These are phyloP conservation scores for Corinectria fuckeliana DNA, from an alignment of 2,329 filamentous ascomycete species.

Conservation along the genomic window DNA sequence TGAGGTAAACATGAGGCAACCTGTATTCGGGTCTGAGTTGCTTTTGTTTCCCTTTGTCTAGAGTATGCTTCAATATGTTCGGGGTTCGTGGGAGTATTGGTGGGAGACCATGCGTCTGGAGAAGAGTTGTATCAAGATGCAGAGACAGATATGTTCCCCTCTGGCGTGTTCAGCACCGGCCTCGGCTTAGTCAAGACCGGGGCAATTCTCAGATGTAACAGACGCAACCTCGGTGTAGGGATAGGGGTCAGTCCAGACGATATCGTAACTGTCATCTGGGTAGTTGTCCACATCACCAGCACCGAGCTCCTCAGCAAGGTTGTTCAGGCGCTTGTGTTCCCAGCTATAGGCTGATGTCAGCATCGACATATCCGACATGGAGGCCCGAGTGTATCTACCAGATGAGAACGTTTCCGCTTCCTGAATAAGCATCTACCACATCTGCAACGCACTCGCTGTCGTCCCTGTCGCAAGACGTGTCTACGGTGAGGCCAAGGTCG, in stretches of 20 bases:
- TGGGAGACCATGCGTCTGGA: too few relatives aligned
- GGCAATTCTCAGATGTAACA: slow-evolving; percentile 58
- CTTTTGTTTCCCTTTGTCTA: too few relatives aligned
- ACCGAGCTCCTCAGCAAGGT: slow-evolving; percentile 60
- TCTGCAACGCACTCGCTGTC: slow-evolving; percentile 61
- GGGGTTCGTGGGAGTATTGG: too few relatives aligned
- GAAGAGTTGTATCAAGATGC: too few relatives aligned
- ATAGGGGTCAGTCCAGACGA: slow-evolving; percentile 64
- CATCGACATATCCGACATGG: not conserved
- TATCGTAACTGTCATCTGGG: slow-evolving; percentile 56
- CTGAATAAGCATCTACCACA: slow-evolving; percentile 54
- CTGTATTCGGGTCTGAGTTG: too few relatives aligned
- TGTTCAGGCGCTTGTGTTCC: slow-evolving; percentile 61
- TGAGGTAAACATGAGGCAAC: too few relatives aligned
- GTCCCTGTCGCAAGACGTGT: slow-evolving; percentile 62
- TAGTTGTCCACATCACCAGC: slow-evolving; percentile 57
- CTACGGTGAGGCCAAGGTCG: slow-evolving; percentile 61
- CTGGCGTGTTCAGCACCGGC: too few relatives aligned
- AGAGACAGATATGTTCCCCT: too few relatives aligned
- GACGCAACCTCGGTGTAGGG: slow-evolving; percentile 55
- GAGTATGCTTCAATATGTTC: too few relatives aligned
- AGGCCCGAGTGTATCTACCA: slow-evolving; percentile 49
- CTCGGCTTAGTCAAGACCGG: slow-evolving; percentile 48
- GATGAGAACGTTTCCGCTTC: slow-evolving; percentile 63
- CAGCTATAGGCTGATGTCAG: slow-evolving; percentile 49